Conservation (phyloP, 495 filamentous ascomycete genomes). For the Talaromyces stipitatus region DNA sequence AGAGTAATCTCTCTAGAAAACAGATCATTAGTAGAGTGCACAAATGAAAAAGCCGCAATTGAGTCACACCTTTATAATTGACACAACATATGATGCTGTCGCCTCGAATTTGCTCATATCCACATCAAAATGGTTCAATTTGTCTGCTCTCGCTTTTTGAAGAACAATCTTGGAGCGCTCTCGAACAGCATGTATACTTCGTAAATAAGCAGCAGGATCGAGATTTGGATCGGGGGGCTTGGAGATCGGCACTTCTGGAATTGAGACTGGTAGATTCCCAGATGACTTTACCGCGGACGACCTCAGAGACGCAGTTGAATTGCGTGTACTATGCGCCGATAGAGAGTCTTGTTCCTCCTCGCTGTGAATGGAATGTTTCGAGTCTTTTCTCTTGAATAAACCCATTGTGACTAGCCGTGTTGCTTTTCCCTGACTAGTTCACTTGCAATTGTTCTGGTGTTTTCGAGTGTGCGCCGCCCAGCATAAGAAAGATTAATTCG, state of each 20-base stretch:
- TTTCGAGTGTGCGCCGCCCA: background rate
- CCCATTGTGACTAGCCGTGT: slow-evolving; percentile 39
- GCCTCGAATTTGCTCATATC: slow-evolving; percentile 82
- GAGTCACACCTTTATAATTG: slow-evolving; percentile 81
- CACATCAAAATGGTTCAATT: slow-evolving; percentile 84
- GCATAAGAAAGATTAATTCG: background rate
- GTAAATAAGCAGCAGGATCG: slow-evolving; percentile 87
- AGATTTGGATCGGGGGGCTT: slow-evolving; percentile 80
- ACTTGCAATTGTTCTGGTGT: background rate
- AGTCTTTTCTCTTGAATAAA: slow-evolving; percentile 56
- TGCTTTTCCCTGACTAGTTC: background rate
- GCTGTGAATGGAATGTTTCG: slow-evolving; percentile 43
- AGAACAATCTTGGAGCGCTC: slow-evolving; percentile 67
- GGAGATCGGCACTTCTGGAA: slow-evolving; percentile 65
- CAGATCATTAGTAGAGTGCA: background rate
- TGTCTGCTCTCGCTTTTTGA: slow-evolving; percentile 68
- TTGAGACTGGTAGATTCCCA: slow-evolving; percentile 34
- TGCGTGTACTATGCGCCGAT: slow-evolving; percentile 42
- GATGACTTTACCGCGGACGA: slow-evolving; percentile 43
- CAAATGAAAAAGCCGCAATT: background rate
- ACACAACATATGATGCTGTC: slow-evolving; percentile 85
- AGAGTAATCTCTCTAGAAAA: slow-evolving; percentile 71
- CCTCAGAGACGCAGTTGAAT: slow-evolving; percentile 47
- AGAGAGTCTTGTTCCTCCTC: slow-evolving; percentile 41
- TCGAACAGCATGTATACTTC: slow-evolving; percentile 82